Conservation (phyloP, 1,284 basidiomycete species). For the Takashimella koratensis region DNA sequence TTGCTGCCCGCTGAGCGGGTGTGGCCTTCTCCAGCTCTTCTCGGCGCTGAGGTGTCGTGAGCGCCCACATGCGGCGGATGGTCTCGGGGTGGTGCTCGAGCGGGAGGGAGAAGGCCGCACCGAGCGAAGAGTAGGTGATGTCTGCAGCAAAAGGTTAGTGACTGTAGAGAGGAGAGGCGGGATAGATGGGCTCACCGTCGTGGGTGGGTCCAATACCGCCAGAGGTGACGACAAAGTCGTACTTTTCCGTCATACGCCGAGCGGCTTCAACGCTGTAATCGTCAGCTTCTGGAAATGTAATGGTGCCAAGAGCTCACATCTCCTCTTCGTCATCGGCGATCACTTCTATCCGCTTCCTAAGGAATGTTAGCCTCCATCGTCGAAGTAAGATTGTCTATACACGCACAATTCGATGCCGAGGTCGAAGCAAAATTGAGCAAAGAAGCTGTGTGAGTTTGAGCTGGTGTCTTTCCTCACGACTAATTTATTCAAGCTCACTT, state of each 20-base stretch:
- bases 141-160: constrained; percentile 49
- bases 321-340: constrained; percentile 85
- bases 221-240: constrained; percentile 83
- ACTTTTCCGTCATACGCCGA: constrained; percentile 69
- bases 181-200: constrained; percentile 56
- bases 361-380: constrained; percentile 8
- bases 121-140: constrained; percentile 84
- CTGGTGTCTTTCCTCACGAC: neutral
- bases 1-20: constrained; percentile 66
- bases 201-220: constrained; percentile 80
- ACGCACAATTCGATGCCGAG: constrained; percentile 77
- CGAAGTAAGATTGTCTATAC: neutral
- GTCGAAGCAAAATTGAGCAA: constrained; percentile 82
- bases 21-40: constrained; percentile 60
- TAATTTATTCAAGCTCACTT: constrained; percentile 39
- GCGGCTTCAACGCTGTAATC: constrained; percentile 69
- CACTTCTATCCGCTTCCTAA: constrained; percentile 81
- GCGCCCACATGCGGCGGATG: constrained; percentile 67
- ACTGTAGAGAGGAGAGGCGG: neutral
- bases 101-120: constrained; percentile 73
- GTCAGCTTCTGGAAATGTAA: constrained; percentile 1
- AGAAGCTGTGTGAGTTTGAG: constrained; percentile 55
- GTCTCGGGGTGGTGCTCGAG: constrained; percentile 78
- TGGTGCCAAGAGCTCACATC: constrained; percentile 59
- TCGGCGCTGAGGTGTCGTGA: constrained; percentile 56